A percentile compares a stretch with the other conserved stretches of the same genome.
These are phyloP conservation scores for Aspergillus japonicus DNA, from an alignment of 2,329 filamentous ascomycete species.

Conservation along the genomic window DNA sequence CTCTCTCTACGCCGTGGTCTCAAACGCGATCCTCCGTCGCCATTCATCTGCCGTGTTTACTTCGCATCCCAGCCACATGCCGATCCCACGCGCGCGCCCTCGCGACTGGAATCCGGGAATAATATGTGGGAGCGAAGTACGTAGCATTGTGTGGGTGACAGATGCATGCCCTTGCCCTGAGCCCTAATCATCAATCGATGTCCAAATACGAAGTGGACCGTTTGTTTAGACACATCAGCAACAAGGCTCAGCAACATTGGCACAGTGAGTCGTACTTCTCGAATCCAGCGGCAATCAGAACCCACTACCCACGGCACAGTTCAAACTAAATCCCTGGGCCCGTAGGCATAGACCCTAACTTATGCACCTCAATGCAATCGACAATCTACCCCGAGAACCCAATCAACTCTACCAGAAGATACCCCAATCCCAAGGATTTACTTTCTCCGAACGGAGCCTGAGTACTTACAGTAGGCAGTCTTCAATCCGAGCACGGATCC, in stretches of 20 bases:
- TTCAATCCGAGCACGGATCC: not conserved
- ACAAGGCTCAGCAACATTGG: not conserved
- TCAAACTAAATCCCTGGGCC: too few species aligned
- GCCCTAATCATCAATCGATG: constrained; percentile 9
- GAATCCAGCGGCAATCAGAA: too few species aligned
- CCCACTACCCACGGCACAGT: too few species aligned
- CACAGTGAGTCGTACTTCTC: not conserved
- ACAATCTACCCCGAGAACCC: too few species aligned
- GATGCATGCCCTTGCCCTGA: constrained; percentile 15
- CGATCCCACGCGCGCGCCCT: constrained; percentile 8
- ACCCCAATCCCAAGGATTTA: too few species aligned
- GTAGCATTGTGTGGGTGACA: constrained; percentile 11
- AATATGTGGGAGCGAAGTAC: too few species aligned
- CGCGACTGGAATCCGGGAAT: constrained; percentile 9
- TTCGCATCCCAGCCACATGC: constrained; percentile 14
- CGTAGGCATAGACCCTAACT: too few species aligned
- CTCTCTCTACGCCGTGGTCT: too few species aligned
- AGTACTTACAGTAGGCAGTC: not conserved
- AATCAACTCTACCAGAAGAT: too few species aligned
- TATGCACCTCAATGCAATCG: too few species aligned
- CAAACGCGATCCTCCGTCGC: not conserved
- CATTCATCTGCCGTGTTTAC: not conserved
- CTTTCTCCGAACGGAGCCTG: too few species aligned
- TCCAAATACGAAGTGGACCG: too few species aligned
- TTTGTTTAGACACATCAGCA: not conserved